A percentile compares a stretch with the other conserved stretches of the same genome.
Evolutionary conservation across 2,329 filamentous ascomycete species (phyloP).

Genomic region (Chaetomiaceae sp.): DNA sequence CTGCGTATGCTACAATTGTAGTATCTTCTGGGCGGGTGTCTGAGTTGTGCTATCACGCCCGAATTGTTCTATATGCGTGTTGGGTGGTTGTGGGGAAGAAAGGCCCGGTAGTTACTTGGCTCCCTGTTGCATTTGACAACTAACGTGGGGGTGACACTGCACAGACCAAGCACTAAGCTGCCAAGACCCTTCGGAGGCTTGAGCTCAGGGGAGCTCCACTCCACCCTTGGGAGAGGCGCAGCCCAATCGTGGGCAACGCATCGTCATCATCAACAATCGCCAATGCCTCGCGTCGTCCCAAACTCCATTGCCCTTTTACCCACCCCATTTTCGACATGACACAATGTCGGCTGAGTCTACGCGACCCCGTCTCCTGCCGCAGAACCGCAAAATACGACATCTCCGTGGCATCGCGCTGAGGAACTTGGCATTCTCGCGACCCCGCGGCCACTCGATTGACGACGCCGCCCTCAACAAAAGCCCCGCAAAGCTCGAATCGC

Average conservation of each 20-base stretch:
- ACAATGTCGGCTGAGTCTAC: conserved; percentile 31
- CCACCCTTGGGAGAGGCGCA: no score
- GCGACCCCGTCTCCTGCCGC: conserved; percentile 52
- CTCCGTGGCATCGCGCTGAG: conserved; percentile 81
- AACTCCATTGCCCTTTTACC: neutral
- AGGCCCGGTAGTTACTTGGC: no score
- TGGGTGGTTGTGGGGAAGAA: no score
- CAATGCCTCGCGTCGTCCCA: neutral
- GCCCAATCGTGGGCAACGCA: neutral
- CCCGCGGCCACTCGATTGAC: conserved; percentile 62
- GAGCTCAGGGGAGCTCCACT: no score
- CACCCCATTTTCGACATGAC: conserved; percentile 18
- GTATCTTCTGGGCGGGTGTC: no score
- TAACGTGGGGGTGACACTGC: no score
- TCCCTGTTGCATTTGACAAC: no score
- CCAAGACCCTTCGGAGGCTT: no score
- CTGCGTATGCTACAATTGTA: no score
- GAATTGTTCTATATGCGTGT: no score
- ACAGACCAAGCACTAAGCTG: neutral
- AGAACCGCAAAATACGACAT: conserved; percentile 87
- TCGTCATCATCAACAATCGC: neutral
- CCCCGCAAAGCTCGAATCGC: conserved; percentile 58
- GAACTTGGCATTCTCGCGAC: conserved; percentile 67
- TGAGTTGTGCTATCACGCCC: no score
- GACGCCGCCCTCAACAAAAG: conserved; percentile 71